Base-by-base conservation (phyloP, 2,329 filamentous ascomycete genomes). In the Alternaria dauci region DNA sequence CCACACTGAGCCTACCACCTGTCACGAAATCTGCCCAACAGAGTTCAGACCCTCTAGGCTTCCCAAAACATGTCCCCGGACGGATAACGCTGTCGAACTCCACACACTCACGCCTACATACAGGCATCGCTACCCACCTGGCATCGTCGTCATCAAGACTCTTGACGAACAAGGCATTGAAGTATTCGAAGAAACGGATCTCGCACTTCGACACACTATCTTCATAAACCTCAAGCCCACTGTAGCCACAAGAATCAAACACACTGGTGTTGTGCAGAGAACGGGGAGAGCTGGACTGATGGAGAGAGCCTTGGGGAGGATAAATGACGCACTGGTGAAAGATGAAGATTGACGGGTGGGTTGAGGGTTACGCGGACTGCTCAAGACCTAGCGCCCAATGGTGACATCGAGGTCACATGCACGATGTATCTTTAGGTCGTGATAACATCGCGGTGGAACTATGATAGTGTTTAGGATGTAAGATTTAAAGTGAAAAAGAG, bases 81-180 rank as follows among this genome's bases (percentile, higher is more conserved):
- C 2, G 20, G 47, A 51, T 6, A 51, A 25, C 18, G 34, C 18
- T 25, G 26, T 55, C 20, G 53, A 55, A 36, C 23, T 55, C n/a
- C 43, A 34, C 2, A 39, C 14, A 3, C 6, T 48, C 2, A 11
- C 8, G 7, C 44, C 34, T 2, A 7, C n/a, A 2, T 23, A 50
- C n/a, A 11, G 18, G 11, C 8, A 25, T 14, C 43, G 53, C 23
- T 56, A 56, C 20, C 53, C 53, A 5, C 44, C 43, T 3, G 43
- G 30, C n/a, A 25, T 56, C 18, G 26, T 56, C 8, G 34, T 56
- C 23, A 42, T 56, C 53, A 56, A 50, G 34, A 56, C n/a, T 11
- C 32, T 50, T 1, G 53, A 48, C 23, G 53, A 56, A 18, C 32
- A 56, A 23, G 53, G 44, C 34, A 36, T 14, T 1, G 53, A 56